Conservation (phyloP, 352 stramenopile genomes). For the Phytopythium delawarense region DNA sequence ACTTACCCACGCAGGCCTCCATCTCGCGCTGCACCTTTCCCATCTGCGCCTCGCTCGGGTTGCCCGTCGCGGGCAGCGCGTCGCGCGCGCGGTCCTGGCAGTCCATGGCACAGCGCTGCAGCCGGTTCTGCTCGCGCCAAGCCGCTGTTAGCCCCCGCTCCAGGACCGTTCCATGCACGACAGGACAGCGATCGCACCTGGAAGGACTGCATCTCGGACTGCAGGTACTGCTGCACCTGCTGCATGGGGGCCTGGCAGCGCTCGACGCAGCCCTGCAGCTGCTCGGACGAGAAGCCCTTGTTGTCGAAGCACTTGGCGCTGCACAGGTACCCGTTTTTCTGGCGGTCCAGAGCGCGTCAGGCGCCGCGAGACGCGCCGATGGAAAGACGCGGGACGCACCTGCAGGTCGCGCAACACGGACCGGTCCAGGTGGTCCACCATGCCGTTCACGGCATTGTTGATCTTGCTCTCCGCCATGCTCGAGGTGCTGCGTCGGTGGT, state of each 20-base stretch:
- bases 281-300: conserved; percentile 70
- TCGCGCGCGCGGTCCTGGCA: conserved; percentile 84
- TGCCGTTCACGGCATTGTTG: conserved; percentile 77
- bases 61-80: conserved; percentile 43
- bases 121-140: conserved; percentile 41
- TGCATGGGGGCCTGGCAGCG: conserved; percentile 84
- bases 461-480: conserved; percentile 77
- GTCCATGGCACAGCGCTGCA: conserved; percentile 84
- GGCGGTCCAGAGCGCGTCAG: background rate
- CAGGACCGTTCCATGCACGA: background rate
- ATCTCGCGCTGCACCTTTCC: conserved; percentile 67
- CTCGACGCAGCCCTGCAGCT: conserved; percentile 79
- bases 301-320: conserved; percentile 88
- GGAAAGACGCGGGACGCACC: conserved; percentile 15
- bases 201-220: conserved; percentile 83
- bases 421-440: conserved; percentile 82
- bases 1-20: conserved; percentile 61
- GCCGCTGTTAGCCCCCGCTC: background rate
- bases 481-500: background rate
- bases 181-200: conserved; percentile 20
- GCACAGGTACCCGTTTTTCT: conserved; percentile 81
- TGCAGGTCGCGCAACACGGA: conserved; percentile 70
- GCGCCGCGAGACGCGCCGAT: too few relatives aligned
- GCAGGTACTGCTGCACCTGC: conserved; percentile 80
- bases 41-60: conserved; percentile 70